These are phyloP conservation scores for Dillenia turbinata DNA, from an alignment of 164 flowering plant genomes.

Conservation along the genomic window DNA sequence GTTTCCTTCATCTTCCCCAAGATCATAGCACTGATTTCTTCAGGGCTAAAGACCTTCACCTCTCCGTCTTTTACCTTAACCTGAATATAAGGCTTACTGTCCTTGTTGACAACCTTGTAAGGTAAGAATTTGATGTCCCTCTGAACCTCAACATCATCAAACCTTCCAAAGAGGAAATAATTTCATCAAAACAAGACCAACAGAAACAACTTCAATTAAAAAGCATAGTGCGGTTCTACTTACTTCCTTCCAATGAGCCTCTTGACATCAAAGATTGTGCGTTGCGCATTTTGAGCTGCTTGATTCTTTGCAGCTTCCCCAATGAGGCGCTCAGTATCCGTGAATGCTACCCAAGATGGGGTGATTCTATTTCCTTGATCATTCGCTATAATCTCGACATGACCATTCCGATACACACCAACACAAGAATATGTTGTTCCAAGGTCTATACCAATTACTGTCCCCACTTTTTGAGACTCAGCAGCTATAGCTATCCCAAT, in stretches of 20 bases:
- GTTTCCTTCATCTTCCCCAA: conserved; percentile 51
- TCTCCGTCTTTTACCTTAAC: conserved; percentile 45
- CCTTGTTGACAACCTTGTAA: conserved; percentile 43
- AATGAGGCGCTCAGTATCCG: conserved; percentile 40
- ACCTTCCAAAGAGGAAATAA: conserved; percentile 12
- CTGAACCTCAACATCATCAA: conserved; percentile 46
- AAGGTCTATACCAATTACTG: conserved; percentile 47
- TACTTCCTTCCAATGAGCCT: conserved; percentile 51
- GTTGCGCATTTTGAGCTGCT: conserved; percentile 37
- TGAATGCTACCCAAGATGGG: conserved; percentile 50
- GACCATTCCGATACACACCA: conserved; percentile 32
- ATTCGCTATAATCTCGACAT: conserved; percentile 43
- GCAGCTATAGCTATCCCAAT: conserved; percentile 21
- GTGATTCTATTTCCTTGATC: conserved; percentile 56
- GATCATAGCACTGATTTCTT: conserved; percentile 58
- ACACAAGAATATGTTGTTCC: conserved; percentile 52
- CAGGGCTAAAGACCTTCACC: conserved; percentile 51
- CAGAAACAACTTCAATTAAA: not conserved
- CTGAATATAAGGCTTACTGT: conserved; percentile 54
- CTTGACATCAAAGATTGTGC: conserved; percentile 45
- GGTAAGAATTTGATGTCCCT: conserved; percentile 39
- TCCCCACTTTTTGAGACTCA: conserved; percentile 24
- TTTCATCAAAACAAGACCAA: not conserved
- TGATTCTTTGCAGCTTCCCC: conserved; percentile 63
- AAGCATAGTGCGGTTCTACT: conserved; percentile 2